phyloP scores from a whole-genome alignment of 2,329 filamentous ascomycete species.

The Trichoderma polysporum region DNA sequence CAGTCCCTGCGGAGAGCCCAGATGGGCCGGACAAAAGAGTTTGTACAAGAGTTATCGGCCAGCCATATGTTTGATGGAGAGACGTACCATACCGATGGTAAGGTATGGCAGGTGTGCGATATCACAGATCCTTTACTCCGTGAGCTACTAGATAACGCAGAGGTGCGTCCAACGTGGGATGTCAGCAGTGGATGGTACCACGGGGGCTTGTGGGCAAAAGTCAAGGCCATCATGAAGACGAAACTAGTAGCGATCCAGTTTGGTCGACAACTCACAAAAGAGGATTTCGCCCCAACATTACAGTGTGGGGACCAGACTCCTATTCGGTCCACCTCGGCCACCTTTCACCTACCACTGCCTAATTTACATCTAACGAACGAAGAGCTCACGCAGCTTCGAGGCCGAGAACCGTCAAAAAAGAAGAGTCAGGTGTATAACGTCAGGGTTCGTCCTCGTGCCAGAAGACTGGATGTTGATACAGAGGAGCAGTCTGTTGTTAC shows the following conservation, averaged over 20 bases:
- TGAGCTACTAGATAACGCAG: constrained; percentile 62
- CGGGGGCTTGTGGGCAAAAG: constrained; percentile 77
- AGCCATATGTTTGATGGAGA: constrained; percentile 83
- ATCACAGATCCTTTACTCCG: constrained; percentile 76
- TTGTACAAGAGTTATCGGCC: constrained; percentile 41
- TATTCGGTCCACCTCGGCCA: constrained; percentile 31
- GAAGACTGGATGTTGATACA: background rate
- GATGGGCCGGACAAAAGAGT: constrained; percentile 41
- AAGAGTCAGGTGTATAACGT: constrained; percentile 40
- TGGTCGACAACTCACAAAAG: constrained; percentile 47
- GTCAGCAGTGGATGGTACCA: constrained; percentile 78
- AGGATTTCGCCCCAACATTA: constrained; percentile 38
- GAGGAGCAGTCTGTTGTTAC: constrained; percentile 24
- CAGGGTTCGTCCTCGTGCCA: constrained; percentile 25
- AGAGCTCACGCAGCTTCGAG: constrained; percentile 37
- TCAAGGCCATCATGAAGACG: constrained; percentile 81
- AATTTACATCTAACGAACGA: constrained; percentile 39
- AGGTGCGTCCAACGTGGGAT: constrained; percentile 60
- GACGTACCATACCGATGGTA: constrained; percentile 73
- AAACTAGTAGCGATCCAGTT: constrained; percentile 72
- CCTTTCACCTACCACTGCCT: constrained; percentile 36
- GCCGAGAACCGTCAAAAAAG: constrained; percentile 38
- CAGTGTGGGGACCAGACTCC: constrained; percentile 38
- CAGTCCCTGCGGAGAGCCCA: constrained; percentile 46
- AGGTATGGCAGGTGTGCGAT: constrained; percentile 93